phyloP scores from a whole-genome alignment of 2,329 filamentous ascomycete genomes.

The Aspergillus aculeatinus region DNA sequence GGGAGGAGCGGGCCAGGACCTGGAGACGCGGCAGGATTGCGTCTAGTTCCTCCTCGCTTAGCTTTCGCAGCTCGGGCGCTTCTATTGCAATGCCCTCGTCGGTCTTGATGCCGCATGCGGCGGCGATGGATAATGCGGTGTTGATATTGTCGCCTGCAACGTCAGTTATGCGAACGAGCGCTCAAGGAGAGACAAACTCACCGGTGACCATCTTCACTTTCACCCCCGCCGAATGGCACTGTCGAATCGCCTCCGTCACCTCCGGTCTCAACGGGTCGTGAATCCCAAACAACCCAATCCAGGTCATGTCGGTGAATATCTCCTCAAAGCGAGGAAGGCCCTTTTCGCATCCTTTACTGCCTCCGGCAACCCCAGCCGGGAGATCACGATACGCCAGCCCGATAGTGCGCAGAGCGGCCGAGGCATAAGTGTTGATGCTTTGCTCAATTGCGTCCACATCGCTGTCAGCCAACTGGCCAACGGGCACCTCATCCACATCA shows the following conservation, averaged over 20 bases:
- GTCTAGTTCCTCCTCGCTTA: constrained; percentile 58
- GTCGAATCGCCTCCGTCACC: background rate
- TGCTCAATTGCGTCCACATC: no score
- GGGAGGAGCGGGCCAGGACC: constrained; percentile 62
- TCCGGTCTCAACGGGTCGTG: constrained; percentile 6
- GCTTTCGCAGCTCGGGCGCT: constrained; percentile 61
- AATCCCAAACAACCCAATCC: constrained; percentile 6
- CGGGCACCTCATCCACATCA: constrained; percentile 7
- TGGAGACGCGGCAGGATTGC: constrained; percentile 56
- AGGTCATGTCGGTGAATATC: constrained; percentile 1
- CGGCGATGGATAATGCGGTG: constrained; percentile 70
- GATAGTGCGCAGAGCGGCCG: constrained; percentile 50
- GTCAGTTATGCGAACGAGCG: constrained; percentile 65
- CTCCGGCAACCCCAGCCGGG: constrained; percentile 45
- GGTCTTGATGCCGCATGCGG: constrained; percentile 66
- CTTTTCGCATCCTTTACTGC: background rate
- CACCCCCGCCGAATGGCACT: constrained; percentile 51
- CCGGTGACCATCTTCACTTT: constrained; percentile 30
- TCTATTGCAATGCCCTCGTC: constrained; percentile 63
- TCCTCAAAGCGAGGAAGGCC: background rate
- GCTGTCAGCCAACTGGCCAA: background rate
- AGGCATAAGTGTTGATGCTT: no score
- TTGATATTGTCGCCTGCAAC: constrained; percentile 65
- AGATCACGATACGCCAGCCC: constrained; percentile 69
- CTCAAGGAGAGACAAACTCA: constrained; percentile 34